Conservation (phyloP, 1,284 basidiomycete species). For the Xerocomus amazonicus region DNA sequence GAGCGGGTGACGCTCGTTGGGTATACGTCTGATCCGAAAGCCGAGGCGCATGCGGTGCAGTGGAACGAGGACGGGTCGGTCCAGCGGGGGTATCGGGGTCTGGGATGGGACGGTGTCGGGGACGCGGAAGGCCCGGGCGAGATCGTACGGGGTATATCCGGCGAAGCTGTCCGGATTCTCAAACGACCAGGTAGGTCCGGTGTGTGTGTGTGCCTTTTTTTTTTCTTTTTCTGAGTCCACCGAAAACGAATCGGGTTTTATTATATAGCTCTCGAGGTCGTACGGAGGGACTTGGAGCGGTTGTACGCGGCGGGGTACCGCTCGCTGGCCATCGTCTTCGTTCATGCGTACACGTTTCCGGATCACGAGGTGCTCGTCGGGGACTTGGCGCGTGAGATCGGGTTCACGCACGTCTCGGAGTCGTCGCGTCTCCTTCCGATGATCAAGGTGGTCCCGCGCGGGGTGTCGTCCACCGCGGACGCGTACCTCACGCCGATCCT, state of each 20-base stretch:
- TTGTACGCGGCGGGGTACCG: conserved; percentile 78
- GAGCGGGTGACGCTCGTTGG: conserved; percentile 94
- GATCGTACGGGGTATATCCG: conserved; percentile 80
- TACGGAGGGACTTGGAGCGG: conserved; percentile 59
- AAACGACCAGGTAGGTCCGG: conserved; percentile 67
- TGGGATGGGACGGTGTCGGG: conserved; percentile 64
- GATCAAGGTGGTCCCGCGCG: conserved; percentile 95
- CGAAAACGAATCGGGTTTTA: neutral
- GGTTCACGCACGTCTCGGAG: conserved; percentile 86
- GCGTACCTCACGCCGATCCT: conserved; percentile 95
- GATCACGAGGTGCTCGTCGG: conserved; percentile 77
- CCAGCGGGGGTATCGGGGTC: conserved; percentile 66
- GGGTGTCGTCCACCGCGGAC: conserved; percentile 90
- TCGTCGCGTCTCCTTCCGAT: conserved; percentile 88
- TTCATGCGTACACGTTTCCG: conserved; percentile 92
- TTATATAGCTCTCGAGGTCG: conserved; percentile 44
- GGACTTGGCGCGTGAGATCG: conserved; percentile 69
- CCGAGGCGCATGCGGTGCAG: conserved; percentile 69
- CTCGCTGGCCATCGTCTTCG: conserved; percentile 82
- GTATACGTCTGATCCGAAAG: conserved; percentile 85
- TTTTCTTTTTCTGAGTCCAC: neutral
- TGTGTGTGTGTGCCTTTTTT: neutral
- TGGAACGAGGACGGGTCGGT: conserved; percentile 73
- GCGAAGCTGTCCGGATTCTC: conserved; percentile 88
- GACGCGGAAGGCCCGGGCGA: conserved; percentile 73